Evolutionary conservation across 2,329 filamentous ascomycete genomes (phyloP).

Genomic region (Nemania sp.): DNA sequence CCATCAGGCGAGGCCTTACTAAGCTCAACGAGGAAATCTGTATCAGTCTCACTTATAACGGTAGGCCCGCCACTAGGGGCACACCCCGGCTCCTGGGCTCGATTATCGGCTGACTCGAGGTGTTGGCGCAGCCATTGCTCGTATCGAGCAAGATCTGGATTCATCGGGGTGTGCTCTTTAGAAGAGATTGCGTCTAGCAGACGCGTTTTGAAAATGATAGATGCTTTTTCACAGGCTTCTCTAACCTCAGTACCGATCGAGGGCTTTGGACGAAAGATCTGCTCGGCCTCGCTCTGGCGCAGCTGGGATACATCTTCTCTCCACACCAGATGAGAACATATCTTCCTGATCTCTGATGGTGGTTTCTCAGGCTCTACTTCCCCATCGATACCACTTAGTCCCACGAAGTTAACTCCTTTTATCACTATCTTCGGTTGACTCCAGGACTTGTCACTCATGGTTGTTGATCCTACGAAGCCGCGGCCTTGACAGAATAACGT

Average conservation of each 20-base stretch:
- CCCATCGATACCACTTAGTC: background rate
- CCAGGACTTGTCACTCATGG: slow-evolving; percentile 1
- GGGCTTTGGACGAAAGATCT: background rate
- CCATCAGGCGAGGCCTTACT: background rate
- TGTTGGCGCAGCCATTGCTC: background rate
- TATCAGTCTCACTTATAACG: background rate
- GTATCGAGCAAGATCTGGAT: background rate
- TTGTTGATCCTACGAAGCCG: background rate
- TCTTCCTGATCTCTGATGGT: slow-evolving; percentile 1
- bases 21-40: background rate
- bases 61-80: background rate
- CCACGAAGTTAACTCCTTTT: background rate
- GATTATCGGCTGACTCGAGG: background rate
- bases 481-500: background rate
- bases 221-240: background rate
- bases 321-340: slow-evolving; percentile 5
- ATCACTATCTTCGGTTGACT: slow-evolving; percentile 3
- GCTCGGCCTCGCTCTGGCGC: background rate
- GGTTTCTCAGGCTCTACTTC: background rate
- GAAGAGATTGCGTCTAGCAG: background rate
- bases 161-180: background rate
- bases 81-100: background rate
- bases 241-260: background rate
- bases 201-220: background rate
- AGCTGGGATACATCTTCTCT: slow-evolving; percentile 1